Base-by-base conservation (phyloP, 352 stramenopile species). In the Globisporangium ultimum region DNA sequence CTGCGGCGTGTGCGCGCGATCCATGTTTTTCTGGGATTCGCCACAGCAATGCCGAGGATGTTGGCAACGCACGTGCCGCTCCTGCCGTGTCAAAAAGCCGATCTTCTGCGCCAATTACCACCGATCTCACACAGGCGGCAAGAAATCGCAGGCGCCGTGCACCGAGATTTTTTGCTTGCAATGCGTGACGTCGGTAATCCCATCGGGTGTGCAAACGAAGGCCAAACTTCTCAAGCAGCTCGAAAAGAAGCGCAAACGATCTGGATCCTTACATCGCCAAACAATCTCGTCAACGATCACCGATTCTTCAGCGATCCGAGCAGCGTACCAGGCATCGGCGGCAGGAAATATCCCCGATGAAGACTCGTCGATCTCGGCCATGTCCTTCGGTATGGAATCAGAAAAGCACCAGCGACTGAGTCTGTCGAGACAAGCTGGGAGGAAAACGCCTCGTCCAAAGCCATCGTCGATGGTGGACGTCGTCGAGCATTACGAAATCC, bases 41-140 rank as follows among this genome's bases (percentile, higher is more conserved):
- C 76, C 78, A 14, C 72, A 74, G 24, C 76, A 68, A 45, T 92
- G 83, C 46, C 69, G 83, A 1, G 74, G 74, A 49, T 92, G 83
- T 71, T 89, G 76, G 76, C 76, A 75, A 41, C 72, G 76, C 13
- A 86, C 73, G 17, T 92, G 83, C 53, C 72, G 83, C 20, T 71
- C 67, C 0, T 92, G 83, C 63, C 76, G 76, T 42, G 76, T 89
- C 21, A 84, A 68, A 14, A 79, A 84, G 53, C 83, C 83, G 0
- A 89, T 92, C 54, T 92, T 89, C 62, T 92, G 83, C 41, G 80
- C 78, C 8, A 75, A 92, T 28, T 78, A 72, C 24, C 80, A 90
- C 62, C 54, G 69, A 14, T 63, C 55, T 22, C 57, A 77, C 28
- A 36, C 70, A 40, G 42, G 57, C 5, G 53, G 53, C 17, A 66